Percentiles rank a stretch among this genome's conserved stretches.
phyloP scores from a whole-genome alignment of 208 protist species.

The Jaenimonas drosophilae region DNA sequence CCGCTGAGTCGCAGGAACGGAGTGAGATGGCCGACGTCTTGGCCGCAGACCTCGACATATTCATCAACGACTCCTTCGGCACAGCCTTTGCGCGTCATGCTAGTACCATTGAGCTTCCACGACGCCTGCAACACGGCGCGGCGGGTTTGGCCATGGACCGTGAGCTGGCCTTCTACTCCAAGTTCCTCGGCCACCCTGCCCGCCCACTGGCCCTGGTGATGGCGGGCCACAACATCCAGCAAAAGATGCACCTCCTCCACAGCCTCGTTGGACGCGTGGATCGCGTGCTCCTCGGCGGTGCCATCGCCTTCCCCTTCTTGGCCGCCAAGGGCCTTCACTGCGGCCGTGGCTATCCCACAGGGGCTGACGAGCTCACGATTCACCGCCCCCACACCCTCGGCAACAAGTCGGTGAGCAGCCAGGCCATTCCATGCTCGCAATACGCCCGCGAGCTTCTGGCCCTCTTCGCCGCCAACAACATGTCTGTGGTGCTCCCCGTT shows the following conservation, averaged over 20 bases:
- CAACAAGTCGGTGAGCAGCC: not conserved
- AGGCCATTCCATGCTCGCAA: conserved; percentile 30
- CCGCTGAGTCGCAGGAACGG: conserved; percentile 29
- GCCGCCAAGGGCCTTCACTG: conserved; percentile 32
- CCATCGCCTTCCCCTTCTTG: conserved; percentile 57
- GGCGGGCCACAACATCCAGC: conserved; percentile 31
- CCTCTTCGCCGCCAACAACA: conserved; percentile 85
- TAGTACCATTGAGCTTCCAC: conserved; percentile 59
- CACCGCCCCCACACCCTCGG: conserved; percentile 1
- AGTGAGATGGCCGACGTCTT: conserved; percentile 49
- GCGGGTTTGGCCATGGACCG: conserved; percentile 63
- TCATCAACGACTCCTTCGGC: conserved; percentile 81
- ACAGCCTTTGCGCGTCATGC: conserved; percentile 31
- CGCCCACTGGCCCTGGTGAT: conserved; percentile 48
- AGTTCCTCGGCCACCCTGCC: conserved; percentile 45
- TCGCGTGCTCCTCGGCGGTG: conserved; percentile 53
- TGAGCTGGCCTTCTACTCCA: conserved; percentile 72
- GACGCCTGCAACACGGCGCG: conserved; percentile 56
- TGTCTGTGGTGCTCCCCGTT: conserved; percentile 95
- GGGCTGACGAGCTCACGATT: conserved; percentile 11
- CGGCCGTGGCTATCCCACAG: conserved; percentile 17
- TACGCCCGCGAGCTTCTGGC: conserved; percentile 82
- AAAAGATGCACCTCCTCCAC: conserved; percentile 54
- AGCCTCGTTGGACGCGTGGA: conserved; percentile 59
- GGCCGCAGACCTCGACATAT: conserved; percentile 42